Evolutionary conservation across 176 grass and related monocot genomes (phyloP).

Genomic region (Dactylis glomerata): DNA sequence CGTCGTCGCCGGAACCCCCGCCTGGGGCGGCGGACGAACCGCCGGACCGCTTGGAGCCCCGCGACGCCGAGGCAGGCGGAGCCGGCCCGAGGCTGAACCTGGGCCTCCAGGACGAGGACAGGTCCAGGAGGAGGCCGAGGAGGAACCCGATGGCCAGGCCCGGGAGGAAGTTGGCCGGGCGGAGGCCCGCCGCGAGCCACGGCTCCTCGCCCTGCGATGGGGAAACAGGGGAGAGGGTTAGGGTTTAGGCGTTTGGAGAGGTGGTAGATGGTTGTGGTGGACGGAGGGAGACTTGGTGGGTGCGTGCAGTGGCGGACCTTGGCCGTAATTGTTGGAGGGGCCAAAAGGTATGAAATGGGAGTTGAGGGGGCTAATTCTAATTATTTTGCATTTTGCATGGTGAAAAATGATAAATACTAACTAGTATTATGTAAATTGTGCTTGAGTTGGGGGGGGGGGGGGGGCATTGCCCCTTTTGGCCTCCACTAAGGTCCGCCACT

Average conservation of each 20-base stretch:
- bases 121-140: conserved; percentile 63
- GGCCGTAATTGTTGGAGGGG: too few species aligned
- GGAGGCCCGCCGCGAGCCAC: conserved; percentile 76
- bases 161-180: conserved; percentile 64
- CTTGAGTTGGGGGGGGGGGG: too few species aligned
- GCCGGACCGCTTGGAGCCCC: conserved; percentile 39
- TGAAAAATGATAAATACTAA: too few species aligned
- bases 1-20: conserved; percentile 31
- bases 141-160: conserved; percentile 78
- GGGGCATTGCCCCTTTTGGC: too few species aligned
- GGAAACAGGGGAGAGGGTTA: not conserved
- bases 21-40: not conserved
- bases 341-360: too few species aligned
- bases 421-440: too few species aligned
- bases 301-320: too few species aligned
- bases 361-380: too few species aligned
- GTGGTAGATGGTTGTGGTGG: not conserved
- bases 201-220: conserved; percentile 53
- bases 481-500: too few species aligned
- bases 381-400: too few species aligned
- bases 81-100: conserved; percentile 21
- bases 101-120: conserved; percentile 45
- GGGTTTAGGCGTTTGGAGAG: not conserved
- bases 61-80: conserved; percentile 26
- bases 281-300: not conserved